Base-by-base conservation (phyloP, 768 basidiomycete species). In the Mycena latifolia region DNA sequence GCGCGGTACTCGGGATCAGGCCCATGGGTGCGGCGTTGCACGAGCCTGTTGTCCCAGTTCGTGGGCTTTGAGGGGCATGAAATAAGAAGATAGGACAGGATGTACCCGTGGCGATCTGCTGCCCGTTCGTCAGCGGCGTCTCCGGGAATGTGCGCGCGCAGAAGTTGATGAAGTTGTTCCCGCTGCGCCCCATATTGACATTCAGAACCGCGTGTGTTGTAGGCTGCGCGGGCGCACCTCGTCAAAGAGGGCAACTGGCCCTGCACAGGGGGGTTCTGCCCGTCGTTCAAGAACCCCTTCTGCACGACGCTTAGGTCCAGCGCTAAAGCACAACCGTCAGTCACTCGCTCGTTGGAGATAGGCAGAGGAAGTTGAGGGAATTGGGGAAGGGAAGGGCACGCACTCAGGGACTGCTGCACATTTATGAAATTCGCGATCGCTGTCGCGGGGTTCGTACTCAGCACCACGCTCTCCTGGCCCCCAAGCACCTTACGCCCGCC, bases 141-240 rank as follows among this genome's bases (percentile, higher is more conserved):
- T n/a, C n/a, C 3, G 52, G 52, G 17, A 53, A 29, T 4, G 52
- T 53, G 14, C 5, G 29, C 5, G 52, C 52, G n/a, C 52, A 53
- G 31, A 53, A 53, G 33, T 53, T 53, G 52, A 53, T 53, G 31
- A 35, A 53, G 31, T 53, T 53, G 52, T 53, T 53, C 7, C 8
- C 25, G n/a, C 22, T 24, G 52, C 33, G 33, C 33, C 33, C 33
- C 8, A 35, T 35, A 35, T 14, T n/a, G n/a, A 35, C 6, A 35
- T 35, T 35, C 14, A 35, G 33, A 35, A 14, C 33, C 33, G 33
- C 8, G 33, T 6, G 33, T 35, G 33, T 14, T n/a, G n/a, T n/a
- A n/a, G n/a, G n/a, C n/a, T n/a, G n/a, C n/a, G n/a, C n/a, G n/a
- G n/a, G 14, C 33, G 33, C 14, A 35, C 33, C 33, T 35, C 6